These are phyloP conservation scores for Ogataea sp. DNA, from an alignment of 805 yeast genomes.

Conservation along the genomic window DNA sequence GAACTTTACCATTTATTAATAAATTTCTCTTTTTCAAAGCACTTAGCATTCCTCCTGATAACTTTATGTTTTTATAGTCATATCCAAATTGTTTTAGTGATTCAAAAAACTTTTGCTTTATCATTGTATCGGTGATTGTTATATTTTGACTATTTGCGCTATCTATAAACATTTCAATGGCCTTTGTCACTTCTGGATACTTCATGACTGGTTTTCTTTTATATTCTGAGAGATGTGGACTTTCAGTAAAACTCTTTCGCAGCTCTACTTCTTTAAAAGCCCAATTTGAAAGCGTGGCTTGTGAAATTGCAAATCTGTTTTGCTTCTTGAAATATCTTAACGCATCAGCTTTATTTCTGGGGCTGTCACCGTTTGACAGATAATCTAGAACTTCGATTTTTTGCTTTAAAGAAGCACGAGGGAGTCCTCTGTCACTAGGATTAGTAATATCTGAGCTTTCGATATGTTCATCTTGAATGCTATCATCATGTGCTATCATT, in stretches of 20 bases:
- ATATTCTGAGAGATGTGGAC: conserved; percentile 21
- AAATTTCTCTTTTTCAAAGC: conserved; percentile 25
- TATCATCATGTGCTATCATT: no score
- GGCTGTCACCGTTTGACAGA: conserved; percentile 18
- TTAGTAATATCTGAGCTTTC: neutral
- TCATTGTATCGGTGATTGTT: conserved; percentile 19
- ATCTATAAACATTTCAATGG: conserved; percentile 21
- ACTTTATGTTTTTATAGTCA: conserved; percentile 11
- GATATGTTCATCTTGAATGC: no score
- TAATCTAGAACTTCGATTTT: conserved; percentile 26
- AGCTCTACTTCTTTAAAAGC: conserved; percentile 15
- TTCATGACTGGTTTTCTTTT: conserved; percentile 24
- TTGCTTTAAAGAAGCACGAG: conserved; percentile 23
- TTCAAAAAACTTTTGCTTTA: conserved; percentile 11
- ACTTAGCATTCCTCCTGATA: conserved; percentile 27
- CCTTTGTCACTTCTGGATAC: conserved; percentile 24
- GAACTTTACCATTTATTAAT: conserved; percentile 11
- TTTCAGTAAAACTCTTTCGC: conserved; percentile 13
- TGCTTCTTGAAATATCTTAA: conserved; percentile 15
- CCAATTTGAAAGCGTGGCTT: conserved; percentile 29
- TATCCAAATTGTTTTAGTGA: conserved; percentile 15
- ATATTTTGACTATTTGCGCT: conserved; percentile 8
- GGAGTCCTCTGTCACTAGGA: conserved; percentile 5
- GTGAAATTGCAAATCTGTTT: conserved; percentile 22
- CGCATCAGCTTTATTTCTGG: conserved; percentile 20